Evolutionary conservation across 1,284 basidiomycete species (phyloP), one percentile per base, ranked within the genome.

Genomic region (Pseudozyma sp.): DNA sequence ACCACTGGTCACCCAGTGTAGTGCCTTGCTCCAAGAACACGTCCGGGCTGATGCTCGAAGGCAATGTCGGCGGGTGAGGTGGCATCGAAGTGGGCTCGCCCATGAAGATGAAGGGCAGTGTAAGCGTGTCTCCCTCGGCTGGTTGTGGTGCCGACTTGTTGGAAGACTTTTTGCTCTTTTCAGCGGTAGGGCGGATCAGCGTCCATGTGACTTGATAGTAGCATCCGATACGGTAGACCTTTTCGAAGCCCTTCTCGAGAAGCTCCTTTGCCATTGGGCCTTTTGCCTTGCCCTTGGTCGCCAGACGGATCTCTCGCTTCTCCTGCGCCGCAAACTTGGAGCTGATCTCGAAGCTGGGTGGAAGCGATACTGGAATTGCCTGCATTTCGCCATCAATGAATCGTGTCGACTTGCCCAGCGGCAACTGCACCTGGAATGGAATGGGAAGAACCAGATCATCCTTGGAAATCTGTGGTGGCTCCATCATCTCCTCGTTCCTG

Each of bases 311-410:
- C 5, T 71, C 76, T 12, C 64, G 59, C 64, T 68, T 78, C 34
- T 80, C 74, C 47, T 73, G 67, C 7, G 66, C 66, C 21, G 74
- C 70, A 10, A 59, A 52, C 45, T 81, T 79, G 39, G 76, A 75
- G 57, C 77, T 77, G 59, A 82, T 77, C 57, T 82, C 80, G 48
- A 77, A 82, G 39, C 74, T 77, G 21, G 80, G 80, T 16, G 80
- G 80, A 16, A 82, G 60, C 42, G 80, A 61, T 2, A 82, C 80
- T 12, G 77, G 61, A n/a, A 76, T 67, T 14, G 70, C 51, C 57
- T 78, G 71, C 60, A 74, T 57, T 42, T 82, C 71, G 55, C 80
- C 80, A 45, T 82, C 78, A 31, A 80, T 66, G 52, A 79, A 64
- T n/a, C 77, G 56, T 8, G 77, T 79, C 35, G 77, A 52, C 43